phyloP scores from a whole-genome alignment of 129 eudicot species.

The Pittosporum tobira region DNA sequence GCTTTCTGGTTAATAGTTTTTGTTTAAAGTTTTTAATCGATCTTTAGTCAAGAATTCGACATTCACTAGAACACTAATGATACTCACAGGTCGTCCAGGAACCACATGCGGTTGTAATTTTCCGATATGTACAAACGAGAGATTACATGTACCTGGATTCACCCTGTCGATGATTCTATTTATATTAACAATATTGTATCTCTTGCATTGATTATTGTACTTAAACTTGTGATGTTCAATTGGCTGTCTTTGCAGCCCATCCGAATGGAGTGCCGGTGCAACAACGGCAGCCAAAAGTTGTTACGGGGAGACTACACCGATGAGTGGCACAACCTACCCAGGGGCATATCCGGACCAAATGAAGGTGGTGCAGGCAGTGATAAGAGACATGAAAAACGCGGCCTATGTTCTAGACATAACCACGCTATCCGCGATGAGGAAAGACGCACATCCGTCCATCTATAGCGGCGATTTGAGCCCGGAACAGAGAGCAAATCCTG shows the following conservation, averaged over 20 bases:
- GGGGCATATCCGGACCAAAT: constrained; percentile 49
- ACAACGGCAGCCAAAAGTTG: constrained; percentile 43
- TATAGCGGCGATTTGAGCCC: constrained; percentile 82
- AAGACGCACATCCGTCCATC: constrained; percentile 91
- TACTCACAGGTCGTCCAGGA: too few relatives aligned
- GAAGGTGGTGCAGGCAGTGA: constrained; percentile 54
- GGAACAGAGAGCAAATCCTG: constrained; percentile 71
- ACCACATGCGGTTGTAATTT: too few relatives aligned
- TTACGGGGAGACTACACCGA: constrained; percentile 75
- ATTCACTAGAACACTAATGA: too few relatives aligned
- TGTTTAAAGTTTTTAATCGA: too few relatives aligned
- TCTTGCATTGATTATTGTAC: too few relatives aligned
- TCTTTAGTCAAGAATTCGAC: too few relatives aligned
- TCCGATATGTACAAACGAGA: too few relatives aligned
- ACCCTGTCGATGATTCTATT: too few relatives aligned
- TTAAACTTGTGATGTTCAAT: too few relatives aligned
- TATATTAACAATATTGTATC: too few relatives aligned
- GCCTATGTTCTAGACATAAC: constrained; percentile 76
- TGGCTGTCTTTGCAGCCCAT: constrained; percentile 46
- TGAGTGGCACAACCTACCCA: constrained; percentile 47
- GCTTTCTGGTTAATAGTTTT: too few relatives aligned
- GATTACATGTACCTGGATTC: too few relatives aligned
- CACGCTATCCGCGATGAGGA: constrained; percentile 70
- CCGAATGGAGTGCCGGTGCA: constrained; percentile 55
- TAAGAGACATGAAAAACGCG: constrained; percentile 52